phyloP scores from a whole-genome alignment of 345 rosid genomes.

The Rhodomyrtus tomentosa region DNA sequence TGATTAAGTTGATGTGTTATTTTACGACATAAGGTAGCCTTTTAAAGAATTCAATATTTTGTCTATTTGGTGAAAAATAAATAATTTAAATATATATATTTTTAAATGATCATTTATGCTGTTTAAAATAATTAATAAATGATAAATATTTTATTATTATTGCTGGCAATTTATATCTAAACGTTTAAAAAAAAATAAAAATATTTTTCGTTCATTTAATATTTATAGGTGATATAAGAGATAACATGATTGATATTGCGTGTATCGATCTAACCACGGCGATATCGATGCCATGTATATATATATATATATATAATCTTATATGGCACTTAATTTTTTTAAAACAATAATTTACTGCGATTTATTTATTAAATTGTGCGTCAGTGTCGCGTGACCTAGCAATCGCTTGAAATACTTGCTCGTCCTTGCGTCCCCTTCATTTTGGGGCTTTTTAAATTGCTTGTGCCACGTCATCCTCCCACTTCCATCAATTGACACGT shows the following conservation, averaged over 20 bases:
- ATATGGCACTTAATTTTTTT: fast-evolving
- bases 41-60: not conserved
- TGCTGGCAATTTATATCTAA: fast-evolving
- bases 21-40: not conserved
- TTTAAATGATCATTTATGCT: fast-evolving
- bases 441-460: not conserved
- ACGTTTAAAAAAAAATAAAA: fast-evolving
- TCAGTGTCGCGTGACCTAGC: not conserved
- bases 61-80: fast-evolving
- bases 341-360: not conserved
- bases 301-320: too few species aligned
- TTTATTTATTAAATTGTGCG: not conserved
- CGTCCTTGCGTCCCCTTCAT: not conserved
- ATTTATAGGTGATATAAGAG: not conserved
- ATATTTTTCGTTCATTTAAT: not conserved
- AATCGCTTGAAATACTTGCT: not conserved
- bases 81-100: not conserved
- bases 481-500: constrained; percentile 16
- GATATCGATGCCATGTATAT: not conserved
- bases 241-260: not conserved
- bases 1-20: not conserved
- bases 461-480: constrained; percentile 1
- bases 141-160: fast-evolving
- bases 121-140: not conserved
- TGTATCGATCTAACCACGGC: fast-evolving